These are phyloP conservation scores for Moniliophthora roreri DNA, from an alignment of 1,284 basidiomycete species.

Conservation along the genomic window DNA sequence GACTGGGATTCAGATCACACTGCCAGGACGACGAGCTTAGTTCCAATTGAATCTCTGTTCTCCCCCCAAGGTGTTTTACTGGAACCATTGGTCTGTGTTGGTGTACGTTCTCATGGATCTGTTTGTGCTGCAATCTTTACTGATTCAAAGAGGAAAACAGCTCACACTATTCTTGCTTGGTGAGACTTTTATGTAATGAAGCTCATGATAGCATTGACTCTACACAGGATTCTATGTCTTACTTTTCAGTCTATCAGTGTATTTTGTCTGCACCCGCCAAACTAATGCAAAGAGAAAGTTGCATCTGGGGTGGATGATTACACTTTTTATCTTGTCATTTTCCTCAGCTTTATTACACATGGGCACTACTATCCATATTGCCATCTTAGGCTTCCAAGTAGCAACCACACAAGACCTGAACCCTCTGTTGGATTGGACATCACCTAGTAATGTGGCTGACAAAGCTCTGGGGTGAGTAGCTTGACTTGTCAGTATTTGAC, in stretches of 20 bases:
- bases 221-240: slow-evolving; percentile 2
- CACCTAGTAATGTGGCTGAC: neutral
- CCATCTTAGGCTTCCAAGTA: neutral
- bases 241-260: slow-evolving; percentile 1
- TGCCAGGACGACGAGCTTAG: too few species aligned
- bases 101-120: too few species aligned
- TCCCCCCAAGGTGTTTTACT: too few species aligned
- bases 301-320: neutral
- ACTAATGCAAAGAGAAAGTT: neutral
- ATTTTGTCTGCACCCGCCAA: neutral
- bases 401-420: neutral
- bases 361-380: neutral
- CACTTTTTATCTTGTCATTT: neutral
- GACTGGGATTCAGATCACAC: too few species aligned
- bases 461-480: too few species aligned
- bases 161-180: too few species aligned
- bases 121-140: too few species aligned
- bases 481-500: too few species aligned
- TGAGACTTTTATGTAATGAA: too few species aligned
- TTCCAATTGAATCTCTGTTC: too few species aligned
- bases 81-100: too few species aligned
- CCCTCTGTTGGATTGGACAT: neutral
- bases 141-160: too few species aligned
- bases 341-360: neutral
- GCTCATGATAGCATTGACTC: neutral